phyloP scores from a whole-genome alignment of 768 basidiomycete species.

The Kwoniella sp. region DNA sequence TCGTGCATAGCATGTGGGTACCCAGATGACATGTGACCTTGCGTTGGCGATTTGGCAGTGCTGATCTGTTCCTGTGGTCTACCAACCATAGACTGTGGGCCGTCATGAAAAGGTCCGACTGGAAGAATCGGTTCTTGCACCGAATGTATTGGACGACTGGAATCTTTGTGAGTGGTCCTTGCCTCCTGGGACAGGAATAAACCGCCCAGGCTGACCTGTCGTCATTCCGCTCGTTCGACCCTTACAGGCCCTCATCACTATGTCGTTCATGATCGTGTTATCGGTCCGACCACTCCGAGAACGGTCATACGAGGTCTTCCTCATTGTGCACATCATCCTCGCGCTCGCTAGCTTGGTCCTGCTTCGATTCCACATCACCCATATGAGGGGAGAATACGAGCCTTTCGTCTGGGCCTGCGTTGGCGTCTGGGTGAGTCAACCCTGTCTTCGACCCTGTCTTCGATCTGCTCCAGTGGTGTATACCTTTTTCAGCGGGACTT shows the following conservation, averaged over 20 bases:
- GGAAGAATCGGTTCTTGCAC: conserved; percentile 10
- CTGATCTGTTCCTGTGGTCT: not conserved
- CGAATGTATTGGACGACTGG: conserved; percentile 34
- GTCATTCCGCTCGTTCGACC: not conserved
- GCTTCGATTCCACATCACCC: conserved; percentile 34
- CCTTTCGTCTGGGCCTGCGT: conserved; percentile 32
- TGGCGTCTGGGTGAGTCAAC: conserved; percentile 33
- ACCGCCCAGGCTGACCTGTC: not conserved
- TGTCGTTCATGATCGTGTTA: conserved; percentile 27
- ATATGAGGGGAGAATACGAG: conserved; percentile 31
- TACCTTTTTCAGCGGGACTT: conserved; percentile 1
- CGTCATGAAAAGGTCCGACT: conserved; percentile 8
- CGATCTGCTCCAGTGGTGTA: no score
- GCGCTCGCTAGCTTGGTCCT: conserved; percentile 27
- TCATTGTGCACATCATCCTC: conserved; percentile 34
- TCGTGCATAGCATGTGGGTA: conserved; percentile 33
- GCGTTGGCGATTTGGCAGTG: no score
- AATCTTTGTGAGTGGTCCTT: conserved; percentile 30
- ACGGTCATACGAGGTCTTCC: conserved; percentile 38
- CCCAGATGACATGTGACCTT: not conserved
- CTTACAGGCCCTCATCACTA: conserved; percentile 26
- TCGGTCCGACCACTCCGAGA: conserved; percentile 36
- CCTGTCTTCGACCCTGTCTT: not conserved
- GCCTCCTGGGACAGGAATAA: no score
- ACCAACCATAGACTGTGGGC: conserved; percentile 12